These are phyloP conservation scores for Trichophyton benhamiae DNA, from an alignment of 2,329 filamentous ascomycete species.

Conservation along the genomic window DNA sequence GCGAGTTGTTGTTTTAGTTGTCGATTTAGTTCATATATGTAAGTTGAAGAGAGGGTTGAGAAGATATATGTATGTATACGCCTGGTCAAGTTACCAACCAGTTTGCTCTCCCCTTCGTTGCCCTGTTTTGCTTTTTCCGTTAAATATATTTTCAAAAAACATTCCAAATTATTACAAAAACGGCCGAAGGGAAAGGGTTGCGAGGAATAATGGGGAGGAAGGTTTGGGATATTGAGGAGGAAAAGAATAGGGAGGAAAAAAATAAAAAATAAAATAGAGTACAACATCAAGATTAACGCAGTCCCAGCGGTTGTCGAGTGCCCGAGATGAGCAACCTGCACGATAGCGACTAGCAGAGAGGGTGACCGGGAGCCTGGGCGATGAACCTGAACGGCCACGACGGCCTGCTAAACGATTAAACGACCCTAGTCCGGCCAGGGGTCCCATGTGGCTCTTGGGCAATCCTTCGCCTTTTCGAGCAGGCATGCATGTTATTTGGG, in stretches of 20 bases:
- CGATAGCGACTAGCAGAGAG: background rate
- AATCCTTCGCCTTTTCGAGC: background rate
- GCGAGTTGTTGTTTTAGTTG: background rate
- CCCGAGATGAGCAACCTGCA: background rate
- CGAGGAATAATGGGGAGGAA: slow-evolving; percentile 1
- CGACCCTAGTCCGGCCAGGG: background rate
- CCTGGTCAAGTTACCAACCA: background rate
- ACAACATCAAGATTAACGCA: background rate
- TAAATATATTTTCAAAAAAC: background rate
- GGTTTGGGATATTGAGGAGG: background rate
- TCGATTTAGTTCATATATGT: background rate
- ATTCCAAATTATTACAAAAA: slow-evolving; percentile 4
- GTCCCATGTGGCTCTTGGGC: slow-evolving; percentile 2
- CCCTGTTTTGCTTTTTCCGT: background rate
- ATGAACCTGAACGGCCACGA: background rate
- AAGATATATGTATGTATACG: background rate
- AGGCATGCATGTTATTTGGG: background rate
- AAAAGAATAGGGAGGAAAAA: background rate
- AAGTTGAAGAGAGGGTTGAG: background rate
- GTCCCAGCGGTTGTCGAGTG: background rate
- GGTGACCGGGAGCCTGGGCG: background rate
- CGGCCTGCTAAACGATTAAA: background rate
- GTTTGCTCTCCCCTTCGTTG: background rate
- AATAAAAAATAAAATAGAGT: background rate
- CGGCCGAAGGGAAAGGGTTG: background rate